phyloP scores from a whole-genome alignment of 257 asterid genomes.

The Lycium barbarum region DNA sequence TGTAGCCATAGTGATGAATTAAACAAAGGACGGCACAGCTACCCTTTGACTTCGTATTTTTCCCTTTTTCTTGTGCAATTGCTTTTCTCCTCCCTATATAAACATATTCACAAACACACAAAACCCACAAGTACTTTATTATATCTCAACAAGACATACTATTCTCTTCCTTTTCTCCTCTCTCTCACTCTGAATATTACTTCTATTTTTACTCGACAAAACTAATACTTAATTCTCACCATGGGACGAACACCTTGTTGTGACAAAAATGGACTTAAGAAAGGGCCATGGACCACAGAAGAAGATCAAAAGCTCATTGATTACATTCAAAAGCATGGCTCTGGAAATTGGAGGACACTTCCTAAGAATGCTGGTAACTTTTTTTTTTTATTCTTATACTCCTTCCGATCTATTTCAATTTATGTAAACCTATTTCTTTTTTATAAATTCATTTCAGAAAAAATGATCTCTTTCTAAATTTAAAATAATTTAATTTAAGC shows the following conservation, averaged over 20 bases:
- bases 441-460: background rate
- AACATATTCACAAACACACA: background rate
- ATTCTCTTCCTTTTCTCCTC: background rate
- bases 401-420: too few species aligned
- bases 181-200: background rate
- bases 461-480: background rate
- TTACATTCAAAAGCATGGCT: slow-evolving; percentile 65
- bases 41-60: slow-evolving; percentile 43
- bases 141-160: background rate
- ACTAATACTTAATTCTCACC: background rate
- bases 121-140: background rate
- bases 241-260: slow-evolving; percentile 90
- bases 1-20: slow-evolving; percentile 56
- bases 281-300: slow-evolving; percentile 89
- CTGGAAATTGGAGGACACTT: slow-evolving; percentile 84
- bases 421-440: background rate
- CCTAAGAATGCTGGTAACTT: slow-evolving; percentile 75
- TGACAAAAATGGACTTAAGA: slow-evolving; percentile 78
- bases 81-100: slow-evolving; percentile 27
- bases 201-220: background rate
- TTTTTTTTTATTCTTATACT: background rate
- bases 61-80: background rate
- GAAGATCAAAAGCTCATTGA: slow-evolving; percentile 78
- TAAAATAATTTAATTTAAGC: background rate
- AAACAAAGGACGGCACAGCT: slow-evolving; percentile 76